Conservation (phyloP, 192 early-diverging fungal species). For the Oehlia diaphana region DNA sequence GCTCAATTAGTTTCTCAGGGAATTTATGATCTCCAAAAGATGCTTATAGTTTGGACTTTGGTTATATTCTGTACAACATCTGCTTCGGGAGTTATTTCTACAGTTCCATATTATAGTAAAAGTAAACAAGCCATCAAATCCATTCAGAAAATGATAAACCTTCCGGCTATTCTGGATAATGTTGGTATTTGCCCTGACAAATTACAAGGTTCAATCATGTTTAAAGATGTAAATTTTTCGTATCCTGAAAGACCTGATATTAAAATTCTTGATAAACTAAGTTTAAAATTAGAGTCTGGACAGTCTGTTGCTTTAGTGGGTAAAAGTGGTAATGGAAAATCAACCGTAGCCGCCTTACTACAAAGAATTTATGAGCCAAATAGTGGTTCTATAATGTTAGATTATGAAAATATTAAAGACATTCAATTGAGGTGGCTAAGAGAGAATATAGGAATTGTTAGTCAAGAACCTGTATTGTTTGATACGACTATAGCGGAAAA, state of each 20-base stretch:
- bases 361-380: constrained; percentile 73
- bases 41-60: constrained; percentile 25
- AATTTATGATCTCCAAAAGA: constrained; percentile 15
- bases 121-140: constrained; percentile 27
- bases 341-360: constrained; percentile 60
- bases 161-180: neutral
- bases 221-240: constrained; percentile 62
- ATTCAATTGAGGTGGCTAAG: constrained; percentile 60
- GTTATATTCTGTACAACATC: constrained; percentile 26
- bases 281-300: constrained; percentile 54
- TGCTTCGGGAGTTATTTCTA: neutral
- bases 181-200: constrained; percentile 25
- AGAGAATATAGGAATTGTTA: constrained; percentile 62
- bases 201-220: constrained; percentile 50
- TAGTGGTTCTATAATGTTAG: constrained; percentile 56
- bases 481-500: constrained; percentile 67
- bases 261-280: constrained; percentile 55
- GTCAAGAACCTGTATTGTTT: constrained; percentile 78
- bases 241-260: constrained; percentile 66
- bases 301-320: constrained; percentile 21
- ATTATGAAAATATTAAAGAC: constrained; percentile 59
- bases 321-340: constrained; percentile 66
- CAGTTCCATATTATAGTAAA: constrained; percentile 18
- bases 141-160: neutral
- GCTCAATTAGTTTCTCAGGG: constrained; percentile 13